Conservation (phyloP, 352 stramenopile genomes). For the Phytopythium cucurbitacearum region DNA sequence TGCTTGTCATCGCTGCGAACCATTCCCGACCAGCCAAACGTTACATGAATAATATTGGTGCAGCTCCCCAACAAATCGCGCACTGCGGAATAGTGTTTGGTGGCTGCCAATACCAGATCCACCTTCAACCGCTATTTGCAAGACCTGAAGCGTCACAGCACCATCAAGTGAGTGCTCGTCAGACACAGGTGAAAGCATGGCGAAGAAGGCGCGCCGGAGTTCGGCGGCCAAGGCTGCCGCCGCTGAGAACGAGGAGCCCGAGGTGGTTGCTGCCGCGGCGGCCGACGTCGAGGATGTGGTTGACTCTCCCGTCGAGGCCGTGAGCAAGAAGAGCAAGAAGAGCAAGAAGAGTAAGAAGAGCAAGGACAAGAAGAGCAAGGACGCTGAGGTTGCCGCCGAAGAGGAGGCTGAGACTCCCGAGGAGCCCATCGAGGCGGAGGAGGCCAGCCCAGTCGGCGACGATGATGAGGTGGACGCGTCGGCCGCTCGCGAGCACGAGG, state of each 20-base stretch:
- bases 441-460: constrained; percentile 12
- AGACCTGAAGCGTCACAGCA: constrained; percentile 33
- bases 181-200: constrained; percentile 26
- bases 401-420: constrained; percentile 15
- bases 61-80: constrained; percentile 10
- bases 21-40: constrained; percentile 41
- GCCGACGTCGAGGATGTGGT: constrained; percentile 3
- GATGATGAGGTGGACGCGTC: constrained; percentile 17
- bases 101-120: neutral
- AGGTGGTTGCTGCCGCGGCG: constrained; percentile 11
- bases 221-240: constrained; percentile 10
- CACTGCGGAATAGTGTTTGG: constrained; percentile 10
- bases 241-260: constrained; percentile 4
- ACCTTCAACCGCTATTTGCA: neutral
- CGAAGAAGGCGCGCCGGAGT: constrained; percentile 24
- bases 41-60: constrained; percentile 1
- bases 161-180: neutral
- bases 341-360: constrained; percentile 19
- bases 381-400: neutral
- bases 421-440: constrained; percentile 14
- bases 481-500: constrained; percentile 20
- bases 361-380: constrained; percentile 6
- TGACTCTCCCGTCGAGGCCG: constrained; percentile 11
- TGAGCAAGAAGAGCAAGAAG: constrained; percentile 42
- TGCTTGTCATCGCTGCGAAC: neutral